These are phyloP conservation scores for Apiotrichum akiyoshidainum DNA, from an alignment of 1,284 basidiomycete genomes.

Conservation along the genomic window DNA sequence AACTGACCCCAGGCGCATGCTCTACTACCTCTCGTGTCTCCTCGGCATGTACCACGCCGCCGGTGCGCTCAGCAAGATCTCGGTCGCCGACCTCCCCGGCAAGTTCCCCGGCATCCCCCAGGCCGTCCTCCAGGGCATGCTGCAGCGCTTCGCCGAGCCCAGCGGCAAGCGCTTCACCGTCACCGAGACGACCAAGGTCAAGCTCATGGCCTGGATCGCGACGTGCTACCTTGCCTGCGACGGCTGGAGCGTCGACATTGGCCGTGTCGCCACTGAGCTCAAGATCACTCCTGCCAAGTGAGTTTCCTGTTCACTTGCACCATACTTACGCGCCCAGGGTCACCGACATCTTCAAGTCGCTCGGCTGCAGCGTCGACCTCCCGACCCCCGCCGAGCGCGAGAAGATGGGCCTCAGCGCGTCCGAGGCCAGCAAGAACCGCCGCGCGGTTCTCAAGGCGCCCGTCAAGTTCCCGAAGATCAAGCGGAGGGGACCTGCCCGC, in stretches of 20 bases:
- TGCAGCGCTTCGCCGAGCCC: constrained; percentile 75
- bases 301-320: no score
- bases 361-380: constrained; percentile 66
- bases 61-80: constrained; percentile 23
- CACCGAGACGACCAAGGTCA: constrained; percentile 67
- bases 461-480: constrained; percentile 68
- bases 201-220: constrained; percentile 71
- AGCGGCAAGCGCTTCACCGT: constrained; percentile 59
- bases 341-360: constrained; percentile 51
- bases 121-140: constrained; percentile 66
- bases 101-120: constrained; percentile 62
- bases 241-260: constrained; percentile 67
- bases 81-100: constrained; percentile 51
- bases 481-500: constrained; percentile 46
- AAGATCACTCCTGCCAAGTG: constrained; percentile 63
- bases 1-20: constrained; percentile 59
- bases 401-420: constrained; percentile 58
- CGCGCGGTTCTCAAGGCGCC: constrained; percentile 70
- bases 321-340: constrained; percentile 31
- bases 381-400: constrained; percentile 63
- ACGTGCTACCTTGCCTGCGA: constrained; percentile 74
- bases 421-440: constrained; percentile 61
- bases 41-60: constrained; percentile 62
- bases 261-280: constrained; percentile 68
- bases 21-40: constrained; percentile 75